phyloP scores from a whole-genome alignment of 2,329 filamentous ascomycete genomes.

The Aspergillus tanneri region DNA sequence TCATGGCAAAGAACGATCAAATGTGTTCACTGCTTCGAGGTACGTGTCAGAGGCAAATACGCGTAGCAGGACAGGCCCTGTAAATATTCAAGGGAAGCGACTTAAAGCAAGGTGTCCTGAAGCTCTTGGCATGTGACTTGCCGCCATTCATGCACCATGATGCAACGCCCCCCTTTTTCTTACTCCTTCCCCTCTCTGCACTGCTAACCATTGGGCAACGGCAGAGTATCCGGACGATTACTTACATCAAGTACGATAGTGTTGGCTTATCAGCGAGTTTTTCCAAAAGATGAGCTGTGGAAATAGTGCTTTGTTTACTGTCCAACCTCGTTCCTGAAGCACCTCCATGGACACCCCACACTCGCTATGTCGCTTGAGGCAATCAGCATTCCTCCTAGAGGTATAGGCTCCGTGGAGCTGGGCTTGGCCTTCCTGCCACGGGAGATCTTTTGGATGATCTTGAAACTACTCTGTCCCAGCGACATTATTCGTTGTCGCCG shows the following conservation, averaged over 20 bases:
- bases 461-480: slow-evolving; percentile 49
- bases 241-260: too few relatives aligned
- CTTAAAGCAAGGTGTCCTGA: slow-evolving; percentile 41
- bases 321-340: background rate
- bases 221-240: too few relatives aligned
- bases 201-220: too few relatives aligned
- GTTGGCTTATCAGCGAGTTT: too few relatives aligned
- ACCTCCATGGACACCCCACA: background rate
- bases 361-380: background rate
- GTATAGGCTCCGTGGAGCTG: slow-evolving; percentile 3
- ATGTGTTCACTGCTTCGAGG: background rate
- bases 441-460: slow-evolving; percentile 58
- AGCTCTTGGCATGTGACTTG: slow-evolving; percentile 38
- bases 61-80: slow-evolving; percentile 4
- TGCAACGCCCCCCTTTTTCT: background rate
- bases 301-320: background rate
- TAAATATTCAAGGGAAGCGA: slow-evolving; percentile 12
- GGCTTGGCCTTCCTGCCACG: slow-evolving; percentile 49
- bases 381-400: background rate
- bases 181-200: background rate
- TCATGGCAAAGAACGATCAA: slow-evolving; percentile 20
- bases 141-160: slow-evolving; percentile 4
- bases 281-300: background rate
- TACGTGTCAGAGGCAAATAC: slow-evolving; percentile 3
- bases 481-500: slow-evolving; percentile 55